Conservation (phyloP, 1,139 yeast species). For the Nakaseomyces bracarensis region DNA sequence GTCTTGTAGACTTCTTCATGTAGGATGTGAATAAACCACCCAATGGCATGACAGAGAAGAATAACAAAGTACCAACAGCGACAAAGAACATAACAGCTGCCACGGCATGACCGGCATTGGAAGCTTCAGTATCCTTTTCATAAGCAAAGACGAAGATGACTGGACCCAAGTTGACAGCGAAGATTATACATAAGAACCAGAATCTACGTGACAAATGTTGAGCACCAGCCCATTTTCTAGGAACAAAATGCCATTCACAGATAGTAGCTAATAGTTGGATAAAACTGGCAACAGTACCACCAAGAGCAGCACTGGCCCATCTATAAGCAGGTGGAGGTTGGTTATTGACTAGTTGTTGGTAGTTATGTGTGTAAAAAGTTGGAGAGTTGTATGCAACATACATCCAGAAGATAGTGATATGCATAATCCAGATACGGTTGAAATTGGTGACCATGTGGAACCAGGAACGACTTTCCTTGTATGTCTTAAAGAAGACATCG, state of each 20-base stretch:
- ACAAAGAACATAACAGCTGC: conserved; percentile 86
- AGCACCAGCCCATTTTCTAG: conserved; percentile 99
- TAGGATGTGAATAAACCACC: conserved; percentile 95
- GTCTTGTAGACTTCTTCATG: conserved; percentile 80
- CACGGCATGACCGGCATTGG: conserved; percentile 72
- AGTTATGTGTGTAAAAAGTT: conserved; percentile 77
- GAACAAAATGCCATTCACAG: conserved; percentile 93
- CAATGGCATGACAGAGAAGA: conserved; percentile 90
- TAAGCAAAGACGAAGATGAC: conserved; percentile 78
- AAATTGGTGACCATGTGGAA: conserved; percentile 91
- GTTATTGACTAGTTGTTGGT: conserved; percentile 73
- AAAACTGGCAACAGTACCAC: conserved; percentile 77
- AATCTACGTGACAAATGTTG: conserved; percentile 89
- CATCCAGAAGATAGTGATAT: conserved; percentile 87
- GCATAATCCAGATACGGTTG: conserved; percentile 97
- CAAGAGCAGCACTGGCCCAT: conserved; percentile 91
- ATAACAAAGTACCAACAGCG: conserved; percentile 72
- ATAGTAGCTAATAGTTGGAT: conserved; percentile 84
- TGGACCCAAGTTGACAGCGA: conserved; percentile 73
- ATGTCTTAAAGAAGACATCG: conserved; percentile 90
- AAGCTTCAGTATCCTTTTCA: conserved; percentile 59
- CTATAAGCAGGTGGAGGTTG: conserved; percentile 79
- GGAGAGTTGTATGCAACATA: conserved; percentile 91
- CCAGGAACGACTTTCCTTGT: conserved; percentile 96
- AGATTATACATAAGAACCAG: conserved; percentile 58